Evolutionary conservation across 2,329 filamentous ascomycete species (phyloP), one percentile per base, ranked within the genome.

Genomic region (Phyllosticta citribraziliensis): DNA sequence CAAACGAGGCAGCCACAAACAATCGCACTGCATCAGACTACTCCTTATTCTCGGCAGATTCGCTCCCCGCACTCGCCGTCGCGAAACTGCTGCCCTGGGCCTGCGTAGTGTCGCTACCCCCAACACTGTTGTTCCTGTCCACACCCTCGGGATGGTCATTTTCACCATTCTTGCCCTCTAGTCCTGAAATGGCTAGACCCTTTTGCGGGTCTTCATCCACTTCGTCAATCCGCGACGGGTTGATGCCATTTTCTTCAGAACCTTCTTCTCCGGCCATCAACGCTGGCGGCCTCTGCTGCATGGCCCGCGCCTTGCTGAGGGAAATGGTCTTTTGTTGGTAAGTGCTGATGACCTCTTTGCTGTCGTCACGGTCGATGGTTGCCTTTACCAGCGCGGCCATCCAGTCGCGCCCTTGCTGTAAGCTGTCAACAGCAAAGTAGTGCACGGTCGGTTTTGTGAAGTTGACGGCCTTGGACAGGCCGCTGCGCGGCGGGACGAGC

Each of bases 301-400:
- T 89, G 64, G 88, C 84, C 62, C 88, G 86, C 12, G 94, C 94
- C 76, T 96, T 96, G 60, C 87, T 84, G 6, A 99, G 83, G 25
- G 89, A 94, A 60, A 99, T 96, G 0, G 94, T 99, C 79, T 96
- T 94, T 72, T 97, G 92, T 71, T 96, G 93, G 75, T 97, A 97
- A 3, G 91, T 96, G 3, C 89, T 94, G 20, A 90, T 91, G 63
- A 96, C 87, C 10, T 88, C 84, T 64, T 88, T 83, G 3, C 83
- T 83, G 69, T 84, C 77, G 67, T 99, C 94, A 63, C 93, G 88
- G 71, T 97, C 93, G 68, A 99, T 99, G 1, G 94, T 99, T 11
- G 94, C 94, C 77, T 99, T 99, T 90, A 99, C 96, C 57, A 99
- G 78, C 5, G 94, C 94, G 4, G 91, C 94, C 94, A 99, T 99